Conservation (phyloP, 2,329 filamentous ascomycete species). For the Sporothrix euskadiensis region DNA sequence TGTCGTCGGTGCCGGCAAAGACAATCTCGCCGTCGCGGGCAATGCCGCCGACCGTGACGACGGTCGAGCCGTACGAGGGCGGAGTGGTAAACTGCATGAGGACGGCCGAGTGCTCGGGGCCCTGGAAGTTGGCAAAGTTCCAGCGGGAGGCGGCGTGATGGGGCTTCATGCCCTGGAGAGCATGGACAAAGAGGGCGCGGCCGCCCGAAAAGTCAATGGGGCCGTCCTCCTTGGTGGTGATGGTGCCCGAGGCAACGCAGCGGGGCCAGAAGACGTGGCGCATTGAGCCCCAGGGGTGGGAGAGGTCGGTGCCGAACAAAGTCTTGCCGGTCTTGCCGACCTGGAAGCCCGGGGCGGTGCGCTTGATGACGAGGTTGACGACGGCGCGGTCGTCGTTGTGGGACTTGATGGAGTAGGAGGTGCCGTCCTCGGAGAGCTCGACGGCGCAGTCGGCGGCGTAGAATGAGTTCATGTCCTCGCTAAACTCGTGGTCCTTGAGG, state of each 20-base stretch:
- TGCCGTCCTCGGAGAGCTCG: slow-evolving; percentile 82
- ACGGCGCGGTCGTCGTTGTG: slow-evolving; percentile 76
- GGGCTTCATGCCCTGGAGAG: slow-evolving; percentile 97
- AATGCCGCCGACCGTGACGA: slow-evolving; percentile 80
- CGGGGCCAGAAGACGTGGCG: slow-evolving; percentile 93
- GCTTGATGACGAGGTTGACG: slow-evolving; percentile 82
- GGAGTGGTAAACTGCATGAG: slow-evolving; percentile 97
- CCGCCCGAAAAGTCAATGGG: slow-evolving; percentile 83
- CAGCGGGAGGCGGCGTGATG: slow-evolving; percentile 90
- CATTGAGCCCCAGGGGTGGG: slow-evolving; percentile 89
- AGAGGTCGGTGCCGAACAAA: slow-evolving; percentile 80
- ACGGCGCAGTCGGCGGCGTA: slow-evolving; percentile 83
- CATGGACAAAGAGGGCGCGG: slow-evolving; percentile 75
- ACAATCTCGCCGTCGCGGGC: slow-evolving; percentile 79
- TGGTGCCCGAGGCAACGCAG: slow-evolving; percentile 76
- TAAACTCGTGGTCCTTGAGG: slow-evolving; percentile 77
- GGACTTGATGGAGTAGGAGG: slow-evolving; percentile 85
- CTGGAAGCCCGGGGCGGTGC: slow-evolving; percentile 76
- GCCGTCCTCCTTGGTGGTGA: slow-evolving; percentile 78
- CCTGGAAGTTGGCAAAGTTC: slow-evolving; percentile 94
- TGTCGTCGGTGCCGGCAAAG: slow-evolving; percentile 65
- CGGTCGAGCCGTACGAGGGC: slow-evolving; percentile 83
- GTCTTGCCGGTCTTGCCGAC: slow-evolving; percentile 81
- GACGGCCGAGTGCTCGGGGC: slow-evolving; percentile 79
- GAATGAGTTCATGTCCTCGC: slow-evolving; percentile 78